A percentile compares a stretch with the other conserved stretches of the same genome.
Conservation (phyloP, 495 filamentous ascomycete species). For the Penicillium angulare region DNA sequence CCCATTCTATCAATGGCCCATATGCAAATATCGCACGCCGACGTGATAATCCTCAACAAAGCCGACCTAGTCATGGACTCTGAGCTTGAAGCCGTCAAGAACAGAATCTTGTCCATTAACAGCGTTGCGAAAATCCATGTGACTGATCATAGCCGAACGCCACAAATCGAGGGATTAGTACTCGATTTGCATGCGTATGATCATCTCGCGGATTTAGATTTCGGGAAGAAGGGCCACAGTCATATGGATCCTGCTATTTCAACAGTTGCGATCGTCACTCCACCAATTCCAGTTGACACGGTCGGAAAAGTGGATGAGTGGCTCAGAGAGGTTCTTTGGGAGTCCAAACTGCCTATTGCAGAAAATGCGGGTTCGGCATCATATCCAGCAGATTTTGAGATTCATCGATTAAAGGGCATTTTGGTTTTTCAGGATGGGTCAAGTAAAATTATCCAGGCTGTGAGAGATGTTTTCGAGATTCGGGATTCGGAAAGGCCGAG, state of each 20-base stretch:
- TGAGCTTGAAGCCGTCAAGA: constrained; percentile 62
- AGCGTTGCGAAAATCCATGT: constrained; percentile 81
- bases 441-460: constrained; percentile 81
- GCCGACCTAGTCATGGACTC: constrained; percentile 74
- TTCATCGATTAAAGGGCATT: constrained; percentile 85
- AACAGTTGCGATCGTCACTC: constrained; percentile 69
- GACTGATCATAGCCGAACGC: constrained; percentile 75
- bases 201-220: constrained; percentile 65
- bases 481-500: constrained; percentile 54
- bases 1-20: constrained; percentile 84
- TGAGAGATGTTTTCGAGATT: constrained; percentile 91
- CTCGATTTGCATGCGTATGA: constrained; percentile 94
- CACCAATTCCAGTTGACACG: constrained; percentile 50
- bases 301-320: constrained; percentile 70
- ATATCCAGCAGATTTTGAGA: constrained; percentile 53
- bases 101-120: constrained; percentile 79
- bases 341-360: constrained; percentile 57
- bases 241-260: constrained; percentile 89
- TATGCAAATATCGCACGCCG: constrained; percentile 95
- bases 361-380: constrained; percentile 1
- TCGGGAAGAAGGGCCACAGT: constrained; percentile 65
- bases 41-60: constrained; percentile 94
- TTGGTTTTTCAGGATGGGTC: constrained; percentile 59
- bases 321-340: constrained; percentile 85
- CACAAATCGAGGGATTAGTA: constrained; percentile 77